Base-by-base conservation (phyloP, 805 yeast species). In the Saccharomycopsis fibuligera region DNA sequence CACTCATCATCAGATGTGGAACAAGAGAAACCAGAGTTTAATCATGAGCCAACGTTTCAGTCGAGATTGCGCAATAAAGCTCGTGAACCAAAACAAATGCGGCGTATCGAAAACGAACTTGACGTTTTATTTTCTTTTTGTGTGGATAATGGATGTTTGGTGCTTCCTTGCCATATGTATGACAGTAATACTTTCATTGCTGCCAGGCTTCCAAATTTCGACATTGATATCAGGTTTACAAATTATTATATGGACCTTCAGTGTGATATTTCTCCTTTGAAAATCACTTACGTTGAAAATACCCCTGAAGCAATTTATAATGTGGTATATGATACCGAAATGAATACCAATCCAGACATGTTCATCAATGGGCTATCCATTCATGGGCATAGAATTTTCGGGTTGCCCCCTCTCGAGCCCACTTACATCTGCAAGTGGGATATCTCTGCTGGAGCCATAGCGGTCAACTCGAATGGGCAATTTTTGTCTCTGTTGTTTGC, bases 171-270 rank as follows among this genome's bases (percentile, higher is more conserved):
- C 12, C 75, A 80, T 50, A 63, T 88, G 6, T 90, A 86, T 59
- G 80, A 82, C 49, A 71, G 80, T 33, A 67, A 72, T 12, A 73
- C 83, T 0, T 83, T 81, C 58, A 57, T 85, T 21, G 78, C 83
- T 0, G 60, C 90, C 1, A 72, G 73, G 36, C 81, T 88, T 57
- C 80, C 81, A 21, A 69, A 73, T 17, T 67, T 90, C 38, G 87
- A 81, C 53, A 75, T 86, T 24, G 97, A 89, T 60, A 69, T 87
- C n/a, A 69, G 98, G 48, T 84, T 88, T 64, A 83, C 91, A 16
- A 86, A 88, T 57, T 93, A 85, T 63, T 93, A 91, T 60, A 90
- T 93, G 96, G 96, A 91, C 60, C 61, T 91, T 53, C 91, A 88
- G 58, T 84, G 83, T 1, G 79, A 86, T 55, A 69, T 81, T 35